phyloP scores from a whole-genome alignment of 2,329 filamentous ascomycete genomes.

The Blastomyces gilchristii region DNA sequence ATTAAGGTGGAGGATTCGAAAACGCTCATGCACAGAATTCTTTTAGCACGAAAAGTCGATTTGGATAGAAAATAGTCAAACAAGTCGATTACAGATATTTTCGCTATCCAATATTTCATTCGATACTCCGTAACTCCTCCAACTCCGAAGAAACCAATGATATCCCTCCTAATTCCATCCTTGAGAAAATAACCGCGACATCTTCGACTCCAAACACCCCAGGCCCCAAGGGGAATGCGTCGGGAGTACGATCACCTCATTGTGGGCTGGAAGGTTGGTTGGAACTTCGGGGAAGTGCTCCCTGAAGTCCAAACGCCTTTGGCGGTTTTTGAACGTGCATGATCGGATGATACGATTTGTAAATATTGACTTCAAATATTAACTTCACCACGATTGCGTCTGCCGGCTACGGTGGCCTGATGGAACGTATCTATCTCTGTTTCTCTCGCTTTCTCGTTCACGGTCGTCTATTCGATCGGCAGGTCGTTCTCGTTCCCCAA shows the following conservation, averaged over 20 bases:
- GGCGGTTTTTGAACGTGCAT: background rate
- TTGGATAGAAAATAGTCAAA: slow-evolving; percentile 8
- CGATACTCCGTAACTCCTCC: slow-evolving; percentile 1
- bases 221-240: background rate
- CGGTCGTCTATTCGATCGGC: slow-evolving; percentile 7
- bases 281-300: background rate
- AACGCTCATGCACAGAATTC: slow-evolving; percentile 2
- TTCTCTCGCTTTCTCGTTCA: slow-evolving; percentile 8
- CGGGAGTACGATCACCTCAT: background rate
- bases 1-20: slow-evolving; percentile 2
- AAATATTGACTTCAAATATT: slow-evolving; percentile 6
- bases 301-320: background rate
- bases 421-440: slow-evolving; percentile 4
- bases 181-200: slow-evolving; percentile 2
- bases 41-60: slow-evolving; percentile 9
- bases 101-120: slow-evolving; percentile 6
- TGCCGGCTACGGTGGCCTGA: slow-evolving; percentile 13
- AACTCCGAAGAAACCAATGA: slow-evolving; percentile 1
- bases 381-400: slow-evolving; percentile 15
- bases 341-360: background rate
- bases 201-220: slow-evolving; percentile 1
- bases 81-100: slow-evolving; percentile 6
- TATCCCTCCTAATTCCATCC: background rate
- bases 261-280: background rate
- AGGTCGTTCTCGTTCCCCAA: slow-evolving; percentile 19